phyloP scores from a whole-genome alignment of 768 basidiomycete species.

The Boletus speciosus region DNA sequence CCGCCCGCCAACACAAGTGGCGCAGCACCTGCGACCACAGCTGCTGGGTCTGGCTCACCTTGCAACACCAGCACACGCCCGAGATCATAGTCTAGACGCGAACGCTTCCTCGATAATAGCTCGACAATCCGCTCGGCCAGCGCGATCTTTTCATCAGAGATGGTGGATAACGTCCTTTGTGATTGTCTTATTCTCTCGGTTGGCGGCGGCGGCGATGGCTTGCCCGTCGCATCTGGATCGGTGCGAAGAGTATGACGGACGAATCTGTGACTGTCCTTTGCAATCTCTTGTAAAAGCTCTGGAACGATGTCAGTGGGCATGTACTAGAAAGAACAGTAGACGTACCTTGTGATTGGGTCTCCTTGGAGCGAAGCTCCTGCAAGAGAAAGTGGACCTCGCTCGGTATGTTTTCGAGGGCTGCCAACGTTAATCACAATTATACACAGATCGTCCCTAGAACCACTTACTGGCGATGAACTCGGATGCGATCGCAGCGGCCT shows the following conservation, averaged over 20 bases:
- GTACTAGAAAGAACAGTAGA: neutral
- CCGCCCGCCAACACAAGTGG: conserved; percentile 18
- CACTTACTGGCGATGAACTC: conserved; percentile 48
- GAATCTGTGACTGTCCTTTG: conserved; percentile 42
- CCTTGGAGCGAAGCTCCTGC: conserved; percentile 46
- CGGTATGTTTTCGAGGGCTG: conserved; percentile 50
- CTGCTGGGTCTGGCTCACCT: conserved; percentile 40
- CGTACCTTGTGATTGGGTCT: conserved; percentile 41
- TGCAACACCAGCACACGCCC: conserved; percentile 41
- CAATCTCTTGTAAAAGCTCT: conserved; percentile 45
- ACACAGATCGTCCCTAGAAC: neutral
- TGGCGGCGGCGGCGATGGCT: conserved; percentile 28
- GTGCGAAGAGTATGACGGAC: conserved; percentile 41
- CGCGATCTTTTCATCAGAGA: conserved; percentile 42
- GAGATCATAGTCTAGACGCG: conserved; percentile 47
- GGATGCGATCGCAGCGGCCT: conserved; percentile 46
- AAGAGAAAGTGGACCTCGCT: conserved; percentile 46
- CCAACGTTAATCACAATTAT: neutral
- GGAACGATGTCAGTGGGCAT: neutral
- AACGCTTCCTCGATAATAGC: conserved; percentile 43
- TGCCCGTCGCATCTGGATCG: conserved; percentile 25
- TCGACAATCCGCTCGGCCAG: conserved; percentile 43
- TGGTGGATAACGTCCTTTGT: conserved; percentile 28
- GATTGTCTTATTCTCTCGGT: conserved; percentile 29
- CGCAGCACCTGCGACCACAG: conserved; percentile 27